A percentile compares a stretch with the other conserved stretches of the same genome.
These are phyloP conservation scores for Platanus orientalis DNA, from an alignment of 164 flowering plant genomes.

Conservation along the genomic window DNA sequence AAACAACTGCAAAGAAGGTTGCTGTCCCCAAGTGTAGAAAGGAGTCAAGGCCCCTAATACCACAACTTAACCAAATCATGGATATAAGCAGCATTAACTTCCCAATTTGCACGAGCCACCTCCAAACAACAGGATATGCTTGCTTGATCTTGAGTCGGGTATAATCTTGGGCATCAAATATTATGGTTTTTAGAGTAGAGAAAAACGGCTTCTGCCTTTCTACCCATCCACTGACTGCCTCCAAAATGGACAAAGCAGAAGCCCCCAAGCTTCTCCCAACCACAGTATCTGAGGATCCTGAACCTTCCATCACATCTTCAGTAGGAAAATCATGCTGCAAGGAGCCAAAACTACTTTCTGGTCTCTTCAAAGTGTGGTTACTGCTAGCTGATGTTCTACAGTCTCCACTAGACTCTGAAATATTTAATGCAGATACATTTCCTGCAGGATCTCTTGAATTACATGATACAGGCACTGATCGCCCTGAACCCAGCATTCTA, in stretches of 20 bases:
- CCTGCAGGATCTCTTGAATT: constrained; percentile 19
- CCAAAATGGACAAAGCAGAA: constrained; percentile 29
- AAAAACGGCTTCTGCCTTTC: constrained; percentile 53
- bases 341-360: constrained; percentile 13
- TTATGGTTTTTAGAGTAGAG: constrained; percentile 19
- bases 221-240: constrained; percentile 44
- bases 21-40: constrained; percentile 82
- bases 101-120: constrained; percentile 59
- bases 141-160: constrained; percentile 39
- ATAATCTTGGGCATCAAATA: constrained; percentile 32
- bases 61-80: constrained; percentile 81
- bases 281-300: constrained; percentile 24
- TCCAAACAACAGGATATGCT: constrained; percentile 57
- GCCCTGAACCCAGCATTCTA: constrained; percentile 15
- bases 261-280: constrained; percentile 31
- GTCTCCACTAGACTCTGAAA: constrained; percentile 22
- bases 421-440: constrained; percentile 19
- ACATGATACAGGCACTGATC: constrained; percentile 16
- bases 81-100: constrained; percentile 62
- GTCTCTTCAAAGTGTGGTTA: constrained; percentile 11
- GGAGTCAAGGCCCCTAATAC: constrained; percentile 77
- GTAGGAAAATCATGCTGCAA: constrained; percentile 22
- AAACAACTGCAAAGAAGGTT: constrained; percentile 70
- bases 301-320: constrained; percentile 22
- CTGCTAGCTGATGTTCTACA: constrained; percentile 14